These are phyloP conservation scores for Eucalyptus cloeziana DNA, from an alignment of 345 rosid genomes.

Conservation along the genomic window DNA sequence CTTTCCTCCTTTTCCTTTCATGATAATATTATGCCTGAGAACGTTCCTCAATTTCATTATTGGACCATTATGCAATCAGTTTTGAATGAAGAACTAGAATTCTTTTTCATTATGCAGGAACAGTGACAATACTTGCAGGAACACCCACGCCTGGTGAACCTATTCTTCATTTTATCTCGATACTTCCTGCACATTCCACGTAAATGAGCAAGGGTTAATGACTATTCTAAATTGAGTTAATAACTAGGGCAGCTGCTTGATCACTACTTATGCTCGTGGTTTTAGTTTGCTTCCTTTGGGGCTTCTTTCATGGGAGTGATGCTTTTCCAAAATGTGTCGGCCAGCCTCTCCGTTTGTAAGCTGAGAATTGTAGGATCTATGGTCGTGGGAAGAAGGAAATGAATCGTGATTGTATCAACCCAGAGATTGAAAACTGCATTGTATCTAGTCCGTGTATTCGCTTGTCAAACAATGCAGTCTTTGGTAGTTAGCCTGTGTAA, in stretches of 20 bases:
- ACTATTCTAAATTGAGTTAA: not conserved
- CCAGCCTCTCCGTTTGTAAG: too few relatives aligned
- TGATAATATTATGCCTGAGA: not conserved
- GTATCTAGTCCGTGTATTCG: too few relatives aligned
- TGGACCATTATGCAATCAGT: not conserved
- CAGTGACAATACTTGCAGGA: not conserved
- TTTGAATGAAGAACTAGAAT: not conserved
- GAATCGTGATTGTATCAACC: too few relatives aligned
- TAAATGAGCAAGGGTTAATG: not conserved
- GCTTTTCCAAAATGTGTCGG: too few relatives aligned
- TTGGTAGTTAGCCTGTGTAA: too few relatives aligned
- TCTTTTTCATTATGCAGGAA: not conserved
- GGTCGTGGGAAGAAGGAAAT: too few relatives aligned
- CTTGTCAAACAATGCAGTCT: too few relatives aligned
- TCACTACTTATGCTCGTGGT: not conserved
- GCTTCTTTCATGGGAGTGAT: not conserved
- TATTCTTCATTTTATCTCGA: not conserved
- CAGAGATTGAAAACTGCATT: too few relatives aligned
- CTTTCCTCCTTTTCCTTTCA: not conserved
- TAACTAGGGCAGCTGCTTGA: not conserved
- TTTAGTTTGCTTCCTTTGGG: not conserved
- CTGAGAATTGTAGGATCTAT: too few relatives aligned
- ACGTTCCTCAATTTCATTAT: not conserved
- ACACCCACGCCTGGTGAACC: not conserved
- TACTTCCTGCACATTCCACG: not conserved